phyloP scores from a whole-genome alignment of 1,139 yeast species.

The Nakaseomyces nivariensis region DNA sequence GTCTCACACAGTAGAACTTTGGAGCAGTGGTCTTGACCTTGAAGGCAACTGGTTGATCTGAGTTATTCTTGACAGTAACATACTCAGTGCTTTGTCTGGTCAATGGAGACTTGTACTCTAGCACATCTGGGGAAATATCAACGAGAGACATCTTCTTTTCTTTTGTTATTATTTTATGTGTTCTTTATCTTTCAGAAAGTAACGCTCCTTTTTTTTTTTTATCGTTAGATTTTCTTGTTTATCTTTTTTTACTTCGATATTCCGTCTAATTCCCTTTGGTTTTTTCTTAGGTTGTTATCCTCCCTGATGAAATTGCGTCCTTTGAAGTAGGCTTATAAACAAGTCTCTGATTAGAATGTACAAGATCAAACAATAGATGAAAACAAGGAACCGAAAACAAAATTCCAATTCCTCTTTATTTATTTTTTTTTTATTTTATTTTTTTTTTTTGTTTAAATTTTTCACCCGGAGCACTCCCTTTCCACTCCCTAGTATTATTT shows the following conservation, averaged over 20 bases:
- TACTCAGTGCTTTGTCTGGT: constrained; percentile 62
- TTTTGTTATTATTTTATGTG: not conserved
- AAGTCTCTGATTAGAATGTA: no score
- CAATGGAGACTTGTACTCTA: constrained; percentile 66
- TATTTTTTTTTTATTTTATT: not conserved
- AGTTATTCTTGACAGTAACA: constrained; percentile 57
- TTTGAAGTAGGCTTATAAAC: no score
- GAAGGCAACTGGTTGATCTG: constrained; percentile 60
- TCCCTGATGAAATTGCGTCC: no score
- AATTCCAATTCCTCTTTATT: not conserved
- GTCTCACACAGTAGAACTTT: constrained; percentile 89
- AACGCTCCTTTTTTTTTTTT: not conserved
- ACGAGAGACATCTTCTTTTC: constrained; percentile 16
- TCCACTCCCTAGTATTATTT: not conserved
- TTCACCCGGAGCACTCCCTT: not conserved
- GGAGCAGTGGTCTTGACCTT: constrained; percentile 99
- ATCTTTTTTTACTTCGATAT: no score
- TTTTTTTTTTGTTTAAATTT: not conserved
- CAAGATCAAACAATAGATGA: not conserved
- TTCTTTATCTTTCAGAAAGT: no score
- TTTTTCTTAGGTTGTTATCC: no score
- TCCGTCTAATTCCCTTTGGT: no score
- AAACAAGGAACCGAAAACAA: not conserved
- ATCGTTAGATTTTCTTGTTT: not conserved
- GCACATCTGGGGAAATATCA: constrained; percentile 31